Percentiles rank a stretch among this genome's conserved stretches.
These are phyloP conservation scores for Ceratobasidium sp. DNA, from an alignment of 1,284 basidiomycete genomes.

Conservation along the genomic window DNA sequence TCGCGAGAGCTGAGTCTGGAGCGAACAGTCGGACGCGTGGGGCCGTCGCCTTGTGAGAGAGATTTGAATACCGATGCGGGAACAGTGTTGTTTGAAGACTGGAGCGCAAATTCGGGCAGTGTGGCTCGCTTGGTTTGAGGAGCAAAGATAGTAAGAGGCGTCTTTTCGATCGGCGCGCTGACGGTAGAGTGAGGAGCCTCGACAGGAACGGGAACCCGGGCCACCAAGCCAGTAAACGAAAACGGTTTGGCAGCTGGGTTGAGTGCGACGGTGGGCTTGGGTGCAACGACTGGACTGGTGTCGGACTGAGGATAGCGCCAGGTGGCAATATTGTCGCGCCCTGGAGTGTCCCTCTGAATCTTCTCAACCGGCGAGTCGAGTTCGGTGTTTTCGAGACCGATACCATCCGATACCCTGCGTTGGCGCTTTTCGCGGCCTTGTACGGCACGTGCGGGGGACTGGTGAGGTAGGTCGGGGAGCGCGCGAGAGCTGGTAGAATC, in stretches of 20 bases:
- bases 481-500: constrained; percentile 48
- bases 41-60: constrained; percentile 66
- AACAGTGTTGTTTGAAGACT: constrained; percentile 72
- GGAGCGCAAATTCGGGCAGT: constrained; percentile 79
- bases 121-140: constrained; percentile 58
- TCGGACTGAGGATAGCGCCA: constrained; percentile 10
- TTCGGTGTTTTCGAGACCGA: constrained; percentile 36
- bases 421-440: constrained; percentile 81
- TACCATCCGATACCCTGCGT: constrained; percentile 56
- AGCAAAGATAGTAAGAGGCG: constrained; percentile 29
- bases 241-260: constrained; percentile 63
- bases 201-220: constrained; percentile 2
- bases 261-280: constrained; percentile 41
- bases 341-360: constrained; percentile 27
- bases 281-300: neutral
- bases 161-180: constrained; percentile 23
- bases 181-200: constrained; percentile 2
- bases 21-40: constrained; percentile 68
- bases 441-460: constrained; percentile 48
- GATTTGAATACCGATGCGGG: constrained; percentile 85
- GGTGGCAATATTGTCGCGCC: constrained; percentile 22
- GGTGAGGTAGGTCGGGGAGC: constrained; percentile 47
- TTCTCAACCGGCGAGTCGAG: constrained; percentile 24
- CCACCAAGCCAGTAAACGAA: constrained; percentile 62
- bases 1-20: constrained; percentile 74